Evolutionary conservation across 371 early-diverging fungal genomes (phyloP).

Genomic region (Rhizopus sp.): DNA sequence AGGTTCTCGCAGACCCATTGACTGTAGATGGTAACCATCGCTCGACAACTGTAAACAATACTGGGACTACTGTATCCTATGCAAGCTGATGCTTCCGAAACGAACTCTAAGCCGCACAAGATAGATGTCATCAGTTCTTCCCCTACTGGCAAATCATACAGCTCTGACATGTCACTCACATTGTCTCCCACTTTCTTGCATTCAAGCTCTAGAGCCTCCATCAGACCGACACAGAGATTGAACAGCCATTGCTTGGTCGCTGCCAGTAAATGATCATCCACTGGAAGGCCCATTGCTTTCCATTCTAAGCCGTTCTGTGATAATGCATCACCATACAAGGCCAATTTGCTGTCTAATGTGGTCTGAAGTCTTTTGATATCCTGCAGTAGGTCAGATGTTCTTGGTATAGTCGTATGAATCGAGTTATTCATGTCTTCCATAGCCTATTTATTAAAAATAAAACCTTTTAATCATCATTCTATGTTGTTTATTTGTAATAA

Average conservation of each 20-base stretch:
- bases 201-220: conserved; percentile 37
- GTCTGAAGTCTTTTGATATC: conserved; percentile 40
- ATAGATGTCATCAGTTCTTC: conserved; percentile 46
- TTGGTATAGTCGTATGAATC: conserved; percentile 28
- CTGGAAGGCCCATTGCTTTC: conserved; percentile 53
- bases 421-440: conserved; percentile 49
- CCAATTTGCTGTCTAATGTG: conserved; percentile 30
- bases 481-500: background rate
- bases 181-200: conserved; percentile 37
- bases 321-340: conserved; percentile 40
- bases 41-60: conserved; percentile 28
- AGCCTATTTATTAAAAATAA: conserved; percentile 15
- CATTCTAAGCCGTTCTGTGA: conserved; percentile 50
- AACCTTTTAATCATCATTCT: background rate
- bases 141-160: conserved; percentile 26
- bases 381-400: conserved; percentile 34
- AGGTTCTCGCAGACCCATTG: conserved; percentile 43
- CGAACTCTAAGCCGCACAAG: conserved; percentile 42
- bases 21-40: conserved; percentile 36
- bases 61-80: conserved; percentile 37
- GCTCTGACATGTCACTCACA: conserved; percentile 29
- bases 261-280: conserved; percentile 39
- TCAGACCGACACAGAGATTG: conserved; percentile 32
- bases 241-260: conserved; percentile 42
- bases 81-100: conserved; percentile 29